Conservation (phyloP, 192 early-diverging fungal species). For the Gonapodya sp. region DNA sequence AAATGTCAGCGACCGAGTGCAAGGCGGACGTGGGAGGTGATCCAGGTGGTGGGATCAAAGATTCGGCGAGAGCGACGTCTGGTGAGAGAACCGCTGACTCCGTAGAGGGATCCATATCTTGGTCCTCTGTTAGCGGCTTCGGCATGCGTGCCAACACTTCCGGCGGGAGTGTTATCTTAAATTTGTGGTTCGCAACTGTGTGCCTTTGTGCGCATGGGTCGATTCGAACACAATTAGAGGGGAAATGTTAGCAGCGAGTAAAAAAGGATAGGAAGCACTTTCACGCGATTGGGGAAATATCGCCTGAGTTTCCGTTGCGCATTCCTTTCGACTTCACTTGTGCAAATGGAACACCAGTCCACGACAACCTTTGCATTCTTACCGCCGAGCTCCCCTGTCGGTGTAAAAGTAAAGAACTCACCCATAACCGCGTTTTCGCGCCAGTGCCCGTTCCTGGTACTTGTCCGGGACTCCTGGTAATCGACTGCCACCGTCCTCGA, state of each 20-base stretch:
- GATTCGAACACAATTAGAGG: neutral
- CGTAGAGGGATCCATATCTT: no score
- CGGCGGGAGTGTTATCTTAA: neutral
- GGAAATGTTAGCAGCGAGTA: no score
- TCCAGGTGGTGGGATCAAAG: neutral
- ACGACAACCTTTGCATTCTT: neutral
- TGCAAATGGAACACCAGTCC: neutral
- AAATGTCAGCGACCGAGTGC: neutral
- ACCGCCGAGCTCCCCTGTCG: neutral
- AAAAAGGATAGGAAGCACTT: no score
- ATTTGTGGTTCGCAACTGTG: neutral
- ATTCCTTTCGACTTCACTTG: neutral
- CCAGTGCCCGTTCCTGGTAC: neutral
- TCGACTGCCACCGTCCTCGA: neutral
- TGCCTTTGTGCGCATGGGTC: neutral
- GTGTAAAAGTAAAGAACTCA: neutral
- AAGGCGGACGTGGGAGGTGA: neutral
- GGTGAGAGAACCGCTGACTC: no score
- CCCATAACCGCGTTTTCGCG: neutral
- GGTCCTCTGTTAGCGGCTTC: neutral
- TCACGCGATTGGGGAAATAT: neutral
- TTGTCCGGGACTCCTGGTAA: neutral
- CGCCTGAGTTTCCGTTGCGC: neutral
- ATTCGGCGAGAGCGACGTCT: neutral
- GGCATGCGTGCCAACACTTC: neutral